Conservation (phyloP, 768 basidiomycete species). For the Lactarius sp. region DNA sequence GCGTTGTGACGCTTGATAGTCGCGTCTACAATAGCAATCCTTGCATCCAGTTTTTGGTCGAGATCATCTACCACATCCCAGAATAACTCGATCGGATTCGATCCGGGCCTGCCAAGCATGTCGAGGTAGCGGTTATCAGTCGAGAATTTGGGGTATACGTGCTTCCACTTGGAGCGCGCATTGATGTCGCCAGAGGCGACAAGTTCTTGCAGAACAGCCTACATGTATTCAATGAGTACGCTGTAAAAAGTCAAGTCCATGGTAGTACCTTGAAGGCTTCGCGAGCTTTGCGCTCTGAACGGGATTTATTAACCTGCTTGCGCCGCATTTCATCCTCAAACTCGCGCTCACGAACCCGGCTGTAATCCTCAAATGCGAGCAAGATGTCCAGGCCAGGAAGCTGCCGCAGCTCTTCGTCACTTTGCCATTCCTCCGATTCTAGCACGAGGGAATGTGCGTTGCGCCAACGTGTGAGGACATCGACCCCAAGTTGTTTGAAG, state of each 20-base stretch:
- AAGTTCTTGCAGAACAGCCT: constrained; percentile 74
- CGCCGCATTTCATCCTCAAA: constrained; percentile 84
- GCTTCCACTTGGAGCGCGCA: constrained; percentile 88
- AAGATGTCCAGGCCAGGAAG: constrained; percentile 90
- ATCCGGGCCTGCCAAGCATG: constrained; percentile 90
- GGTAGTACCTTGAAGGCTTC: constrained; percentile 78
- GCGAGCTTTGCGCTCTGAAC: constrained; percentile 82
- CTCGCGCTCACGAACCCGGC: constrained; percentile 82
- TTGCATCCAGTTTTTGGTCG: constrained; percentile 79
- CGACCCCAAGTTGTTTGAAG: constrained; percentile 83
- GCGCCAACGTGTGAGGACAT: constrained; percentile 92
- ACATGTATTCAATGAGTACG: constrained; percentile 4
- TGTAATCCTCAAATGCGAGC: constrained; percentile 91
- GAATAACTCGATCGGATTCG: constrained; percentile 92
- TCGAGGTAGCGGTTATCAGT: constrained; percentile 79
- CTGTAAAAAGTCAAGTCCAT: neutral
- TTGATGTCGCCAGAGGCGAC: constrained; percentile 60
- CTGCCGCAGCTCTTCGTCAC: constrained; percentile 70
- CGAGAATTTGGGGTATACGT: constrained; percentile 71
- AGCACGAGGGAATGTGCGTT: constrained; percentile 72
- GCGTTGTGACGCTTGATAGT: constrained; percentile 51
- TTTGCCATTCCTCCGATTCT: constrained; percentile 73
- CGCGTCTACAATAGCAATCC: constrained; percentile 62
- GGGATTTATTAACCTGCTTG: constrained; percentile 73
- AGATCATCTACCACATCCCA: constrained; percentile 90